These are phyloP conservation scores for Backusella tuberculispora DNA, from an alignment of 192 early-diverging fungal species.

Conservation along the genomic window DNA sequence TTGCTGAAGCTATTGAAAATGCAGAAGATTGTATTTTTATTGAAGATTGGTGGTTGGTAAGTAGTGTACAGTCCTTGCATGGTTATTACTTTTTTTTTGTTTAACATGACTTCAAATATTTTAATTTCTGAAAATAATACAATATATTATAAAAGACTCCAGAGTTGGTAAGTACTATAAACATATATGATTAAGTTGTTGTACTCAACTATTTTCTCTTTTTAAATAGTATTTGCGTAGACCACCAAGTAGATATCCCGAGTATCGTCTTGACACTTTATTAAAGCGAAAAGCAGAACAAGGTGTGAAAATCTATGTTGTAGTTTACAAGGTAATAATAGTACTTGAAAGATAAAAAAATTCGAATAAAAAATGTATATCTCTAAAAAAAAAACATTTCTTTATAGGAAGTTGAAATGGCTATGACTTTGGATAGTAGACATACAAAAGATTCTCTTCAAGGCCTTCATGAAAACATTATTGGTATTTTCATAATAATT, in stretches of 20 bases:
- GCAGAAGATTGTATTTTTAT: slow-evolving; percentile 72
- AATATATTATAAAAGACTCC: slow-evolving; percentile 47
- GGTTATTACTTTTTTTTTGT: neutral
- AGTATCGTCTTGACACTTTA: slow-evolving; percentile 79
- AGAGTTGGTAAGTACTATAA: slow-evolving; percentile 62
- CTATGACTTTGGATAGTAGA: slow-evolving; percentile 74
- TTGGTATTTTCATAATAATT: slow-evolving; percentile 44
- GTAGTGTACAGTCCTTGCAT: neutral
- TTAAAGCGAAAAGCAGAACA: slow-evolving; percentile 83
- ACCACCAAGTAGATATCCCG: slow-evolving; percentile 73
- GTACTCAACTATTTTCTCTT: neutral
- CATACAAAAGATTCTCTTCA: slow-evolving; percentile 80
- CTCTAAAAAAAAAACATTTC: neutral
- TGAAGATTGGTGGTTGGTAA: slow-evolving; percentile 86
- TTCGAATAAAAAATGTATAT: neutral
- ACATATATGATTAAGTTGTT: neutral
- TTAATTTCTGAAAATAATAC: neutral
- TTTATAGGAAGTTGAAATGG: slow-evolving; percentile 67
- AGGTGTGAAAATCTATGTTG: slow-evolving; percentile 86
- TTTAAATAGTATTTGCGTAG: slow-evolving; percentile 69
- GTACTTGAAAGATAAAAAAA: neutral
- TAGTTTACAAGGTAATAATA: slow-evolving; percentile 72
- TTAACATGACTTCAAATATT: neutral
- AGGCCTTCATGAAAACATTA: slow-evolving; percentile 75
- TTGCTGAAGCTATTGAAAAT: slow-evolving; percentile 72